Evolutionary conservation across 2,329 filamentous ascomycete species (phyloP), one percentile per base, ranked within the genome.

Genomic region (Aureobasidium sp.): DNA sequence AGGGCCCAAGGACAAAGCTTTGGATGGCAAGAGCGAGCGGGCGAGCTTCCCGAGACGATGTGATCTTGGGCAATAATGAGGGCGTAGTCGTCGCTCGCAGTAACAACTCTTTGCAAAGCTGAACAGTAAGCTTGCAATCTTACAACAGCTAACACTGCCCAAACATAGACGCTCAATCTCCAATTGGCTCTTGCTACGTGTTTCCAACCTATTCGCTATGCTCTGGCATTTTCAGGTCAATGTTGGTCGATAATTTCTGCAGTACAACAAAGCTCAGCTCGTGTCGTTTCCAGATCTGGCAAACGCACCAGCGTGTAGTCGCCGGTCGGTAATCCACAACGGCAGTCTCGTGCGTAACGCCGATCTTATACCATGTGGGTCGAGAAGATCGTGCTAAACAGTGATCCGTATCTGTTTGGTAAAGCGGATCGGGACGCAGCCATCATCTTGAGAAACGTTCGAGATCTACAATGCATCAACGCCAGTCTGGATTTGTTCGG

Each of bases 391-490:
- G 40, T 47, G 55, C 55, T 59, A 40, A 25, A 23, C 45, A 31
- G 58, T 50, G 40, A 45, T 40, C 38, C 58, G 7, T n/a, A 48
- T 31, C n/a, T 61, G 58, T 61, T 61, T 61, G 58, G 58, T 61
- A 61, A 61, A 50, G 58, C 58, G 58, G 58, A 48, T 61, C 58
- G 58, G 58, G 45, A 61, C 58, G 58, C 23, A 31, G 40, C 58
- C 58, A 42, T 40, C 23, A 40, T 40, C 43, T 31, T 40, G 58
- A 18, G 25, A 47, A 45, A 25, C 23, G 31, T 18, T 50, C n/a
- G 43, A n/a, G 58, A 61, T 61, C 58, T 61, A 15, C 58, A 48
- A n/a, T n/a, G n/a, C n/a, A n/a, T n/a, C n/a, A n/a, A 50, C 25
- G 2, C 4, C 16, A 11, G 4, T 10, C 58, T 50, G 43, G 10